Evolutionary conservation across 1,284 basidiomycete genomes (phyloP).

Genomic region (Cryptococcus sp.): DNA sequence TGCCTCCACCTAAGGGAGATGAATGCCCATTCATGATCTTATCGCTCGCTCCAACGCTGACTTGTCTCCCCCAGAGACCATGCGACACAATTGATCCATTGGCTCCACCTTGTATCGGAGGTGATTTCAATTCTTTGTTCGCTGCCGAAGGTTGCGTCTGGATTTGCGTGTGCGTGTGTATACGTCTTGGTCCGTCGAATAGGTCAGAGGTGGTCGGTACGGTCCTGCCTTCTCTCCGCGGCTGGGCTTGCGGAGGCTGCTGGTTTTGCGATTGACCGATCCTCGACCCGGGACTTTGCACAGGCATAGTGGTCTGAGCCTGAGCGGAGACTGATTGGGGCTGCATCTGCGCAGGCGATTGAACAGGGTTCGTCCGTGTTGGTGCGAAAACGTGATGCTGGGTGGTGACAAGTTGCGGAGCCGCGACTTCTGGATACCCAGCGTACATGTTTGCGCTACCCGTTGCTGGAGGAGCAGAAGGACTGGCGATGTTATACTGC

Average conservation of each 20-base stretch:
- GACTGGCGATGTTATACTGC: slow-evolving; percentile 8
- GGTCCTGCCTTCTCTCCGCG: slow-evolving; percentile 27
- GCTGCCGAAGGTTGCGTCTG: too few relatives aligned
- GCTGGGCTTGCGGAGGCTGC: not conserved
- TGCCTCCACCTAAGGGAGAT: too few relatives aligned
- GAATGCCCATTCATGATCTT: too few relatives aligned
- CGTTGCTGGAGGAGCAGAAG: slow-evolving; percentile 2
- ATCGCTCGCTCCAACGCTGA: too few relatives aligned
- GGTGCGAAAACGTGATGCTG: slow-evolving; percentile 5
- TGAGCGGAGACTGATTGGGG: not conserved
- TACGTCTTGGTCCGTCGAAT: slow-evolving; percentile 20
- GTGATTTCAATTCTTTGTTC: too few relatives aligned
- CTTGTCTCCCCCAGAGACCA: too few relatives aligned
- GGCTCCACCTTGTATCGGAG: too few relatives aligned
- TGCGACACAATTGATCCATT: too few relatives aligned
- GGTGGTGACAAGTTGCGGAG: slow-evolving; percentile 2
- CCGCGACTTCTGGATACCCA: not conserved
- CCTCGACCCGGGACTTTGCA: slow-evolving; percentile 1
- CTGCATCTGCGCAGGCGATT: slow-evolving; percentile 1
- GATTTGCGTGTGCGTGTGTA: too few relatives aligned
- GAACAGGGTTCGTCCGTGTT: not conserved
- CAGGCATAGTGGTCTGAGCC: not conserved
- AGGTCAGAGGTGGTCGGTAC: slow-evolving; percentile 37
- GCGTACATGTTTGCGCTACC: slow-evolving; percentile 7
- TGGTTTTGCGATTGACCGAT: not conserved